These are phyloP conservation scores for Boletus reticulatus DNA, from an alignment of 768 basidiomycete genomes.

Conservation along the genomic window DNA sequence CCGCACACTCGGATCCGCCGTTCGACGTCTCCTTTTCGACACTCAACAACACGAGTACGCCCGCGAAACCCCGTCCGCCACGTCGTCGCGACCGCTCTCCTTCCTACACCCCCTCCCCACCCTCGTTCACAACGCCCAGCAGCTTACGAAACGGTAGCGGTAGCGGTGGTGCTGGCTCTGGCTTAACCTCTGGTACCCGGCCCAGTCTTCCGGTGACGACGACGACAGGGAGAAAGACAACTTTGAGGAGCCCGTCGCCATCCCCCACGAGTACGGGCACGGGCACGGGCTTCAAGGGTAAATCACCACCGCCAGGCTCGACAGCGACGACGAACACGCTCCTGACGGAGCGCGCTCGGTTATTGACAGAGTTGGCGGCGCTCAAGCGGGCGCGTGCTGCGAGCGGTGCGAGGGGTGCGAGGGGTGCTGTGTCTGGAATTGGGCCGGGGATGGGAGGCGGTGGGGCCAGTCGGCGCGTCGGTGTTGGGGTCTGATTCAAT, in stretches of 20 bases:
- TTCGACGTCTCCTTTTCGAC: slow-evolving; percentile 27
- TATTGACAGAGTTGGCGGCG: slow-evolving; percentile 53
- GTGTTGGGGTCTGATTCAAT: slow-evolving; percentile 7
- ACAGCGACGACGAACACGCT: slow-evolving; percentile 47
- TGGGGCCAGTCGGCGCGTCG: neutral
- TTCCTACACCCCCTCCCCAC: slow-evolving; percentile 18
- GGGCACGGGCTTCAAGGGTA: neutral
- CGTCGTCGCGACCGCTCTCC: slow-evolving; percentile 9
- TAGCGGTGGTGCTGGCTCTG: no score
- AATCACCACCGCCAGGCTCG: slow-evolving; percentile 21
- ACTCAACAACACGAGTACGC: slow-evolving; percentile 27
- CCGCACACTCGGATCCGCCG: slow-evolving; percentile 9
- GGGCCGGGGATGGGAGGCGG: neutral
- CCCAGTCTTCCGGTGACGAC: no score
- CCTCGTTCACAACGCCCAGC: slow-evolving; percentile 8
- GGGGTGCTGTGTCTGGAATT: neutral
- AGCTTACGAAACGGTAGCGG: slow-evolving; percentile 1
- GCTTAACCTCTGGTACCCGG: no score
- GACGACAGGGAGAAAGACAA: neutral
- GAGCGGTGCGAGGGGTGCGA: slow-evolving; percentile 2
- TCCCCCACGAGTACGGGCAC: neutral
- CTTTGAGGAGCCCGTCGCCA: neutral
- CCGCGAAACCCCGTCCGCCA: slow-evolving; percentile 21
- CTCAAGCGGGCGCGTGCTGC: slow-evolving; percentile 31
- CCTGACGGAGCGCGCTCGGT: slow-evolving; percentile 53